Conservation (phyloP, 2,329 filamentous ascomycete genomes). For the Polychaeton citri region DNA sequence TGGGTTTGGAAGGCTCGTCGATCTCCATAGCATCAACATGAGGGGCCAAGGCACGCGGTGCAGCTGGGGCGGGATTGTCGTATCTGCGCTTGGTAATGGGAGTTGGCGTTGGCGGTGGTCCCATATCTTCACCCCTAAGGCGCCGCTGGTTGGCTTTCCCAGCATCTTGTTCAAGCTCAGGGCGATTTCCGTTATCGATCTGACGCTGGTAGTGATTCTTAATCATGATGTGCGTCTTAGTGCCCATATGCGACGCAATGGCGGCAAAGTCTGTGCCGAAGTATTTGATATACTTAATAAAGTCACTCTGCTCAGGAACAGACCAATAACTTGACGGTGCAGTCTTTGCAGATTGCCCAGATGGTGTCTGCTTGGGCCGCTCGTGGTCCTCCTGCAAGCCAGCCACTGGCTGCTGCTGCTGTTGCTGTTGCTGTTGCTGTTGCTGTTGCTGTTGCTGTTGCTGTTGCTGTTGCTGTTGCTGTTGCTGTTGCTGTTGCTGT, state of each 20-base stretch:
- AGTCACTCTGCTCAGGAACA: slow-evolving; percentile 66
- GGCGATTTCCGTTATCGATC: slow-evolving; percentile 27
- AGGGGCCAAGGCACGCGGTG: slow-evolving; percentile 31
- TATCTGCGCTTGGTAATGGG: slow-evolving; percentile 35
- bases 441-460: too few species aligned
- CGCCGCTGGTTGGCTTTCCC: slow-evolving; percentile 28
- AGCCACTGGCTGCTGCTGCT: slow-evolving; percentile 3
- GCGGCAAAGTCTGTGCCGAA: slow-evolving; percentile 69
- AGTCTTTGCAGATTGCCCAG: slow-evolving; percentile 12
- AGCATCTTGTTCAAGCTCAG: slow-evolving; percentile 29
- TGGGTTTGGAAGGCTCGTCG: slow-evolving; percentile 20
- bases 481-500: too few species aligned
- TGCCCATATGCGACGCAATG: slow-evolving; percentile 68
- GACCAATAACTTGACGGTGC: slow-evolving; percentile 68
- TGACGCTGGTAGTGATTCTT: slow-evolving; percentile 38
- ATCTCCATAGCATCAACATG: slow-evolving; percentile 28
- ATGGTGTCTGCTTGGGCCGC: slow-evolving; percentile 8
- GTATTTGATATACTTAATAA: slow-evolving; percentile 55
- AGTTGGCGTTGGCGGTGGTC: slow-evolving; percentile 35
- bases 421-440: too few species aligned
- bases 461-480: too few species aligned
- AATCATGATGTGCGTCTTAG: slow-evolving; percentile 80
- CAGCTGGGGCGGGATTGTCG: slow-evolving; percentile 22
- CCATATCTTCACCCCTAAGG: slow-evolving; percentile 31
- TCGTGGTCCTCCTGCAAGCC: slow-evolving; percentile 10